A percentile compares a stretch with the other conserved stretches of the same genome.
These are phyloP conservation scores for Neonectria coccinea DNA, from an alignment of 2,329 filamentous ascomycete genomes.

Conservation along the genomic window DNA sequence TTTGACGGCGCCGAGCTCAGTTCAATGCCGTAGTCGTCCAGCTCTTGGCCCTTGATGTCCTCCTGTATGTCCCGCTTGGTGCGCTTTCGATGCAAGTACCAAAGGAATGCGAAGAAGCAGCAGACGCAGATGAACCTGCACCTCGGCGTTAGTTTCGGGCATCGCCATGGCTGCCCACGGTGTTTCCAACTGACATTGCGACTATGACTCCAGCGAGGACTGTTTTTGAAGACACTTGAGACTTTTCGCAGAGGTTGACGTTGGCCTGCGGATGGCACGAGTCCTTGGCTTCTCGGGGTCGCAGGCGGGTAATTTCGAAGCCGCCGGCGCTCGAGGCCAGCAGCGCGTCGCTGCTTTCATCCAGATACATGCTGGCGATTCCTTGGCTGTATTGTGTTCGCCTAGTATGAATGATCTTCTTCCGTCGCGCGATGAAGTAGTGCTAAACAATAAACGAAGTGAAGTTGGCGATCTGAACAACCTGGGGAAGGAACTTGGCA, in stretches of 20 bases:
- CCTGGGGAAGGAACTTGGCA: neutral
- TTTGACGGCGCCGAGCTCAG: constrained; percentile 1
- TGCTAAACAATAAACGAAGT: neutral
- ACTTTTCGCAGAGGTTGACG: constrained; percentile 42
- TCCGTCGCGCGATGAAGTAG: too few species aligned
- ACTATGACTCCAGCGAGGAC: constrained; percentile 33
- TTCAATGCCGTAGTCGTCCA: constrained; percentile 45
- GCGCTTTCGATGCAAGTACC: constrained; percentile 38
- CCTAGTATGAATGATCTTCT: neutral
- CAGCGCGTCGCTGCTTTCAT: constrained; percentile 17
- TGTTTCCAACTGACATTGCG: constrained; percentile 28
- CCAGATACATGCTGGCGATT: constrained; percentile 32
- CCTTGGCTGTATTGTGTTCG: neutral
- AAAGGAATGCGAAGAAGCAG: constrained; percentile 35
- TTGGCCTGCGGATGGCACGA: constrained; percentile 31
- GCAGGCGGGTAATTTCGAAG: constrained; percentile 33
- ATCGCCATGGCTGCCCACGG: too few species aligned
- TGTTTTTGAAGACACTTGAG: constrained; percentile 28
- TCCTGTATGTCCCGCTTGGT: constrained; percentile 35
- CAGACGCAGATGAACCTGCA: constrained; percentile 19
- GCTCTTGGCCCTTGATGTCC: constrained; percentile 43
- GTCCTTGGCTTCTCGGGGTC: constrained; percentile 36
- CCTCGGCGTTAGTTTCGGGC: constrained; percentile 21
- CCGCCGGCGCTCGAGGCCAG: constrained; percentile 23
- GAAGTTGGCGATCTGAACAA: constrained; percentile 4